Percentiles rank a stretch among this genome's conserved stretches.
phyloP scores from a whole-genome alignment of 2,329 filamentous ascomycete species.

The Fusarium sp. region DNA sequence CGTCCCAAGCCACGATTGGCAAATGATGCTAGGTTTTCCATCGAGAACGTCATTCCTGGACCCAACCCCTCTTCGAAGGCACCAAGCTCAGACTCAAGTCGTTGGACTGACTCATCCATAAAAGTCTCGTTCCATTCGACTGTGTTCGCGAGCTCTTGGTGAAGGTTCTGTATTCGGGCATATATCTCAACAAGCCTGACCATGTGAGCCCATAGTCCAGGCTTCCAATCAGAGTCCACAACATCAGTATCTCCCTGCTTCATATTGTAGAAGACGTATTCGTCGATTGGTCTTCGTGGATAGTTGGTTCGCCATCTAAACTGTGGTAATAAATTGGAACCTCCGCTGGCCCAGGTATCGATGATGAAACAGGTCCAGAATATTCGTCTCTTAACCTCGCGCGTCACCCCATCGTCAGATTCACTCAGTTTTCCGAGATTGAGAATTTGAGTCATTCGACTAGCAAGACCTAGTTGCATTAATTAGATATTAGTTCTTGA shows the following conservation, averaged over 20 bases:
- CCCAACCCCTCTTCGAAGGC: conserved; percentile 42
- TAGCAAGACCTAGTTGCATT: conserved; percentile 40
- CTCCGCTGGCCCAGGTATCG: conserved; percentile 50
- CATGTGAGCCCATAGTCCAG: conserved; percentile 50
- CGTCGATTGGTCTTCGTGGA: conserved; percentile 46
- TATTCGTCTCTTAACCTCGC: conserved; percentile 47
- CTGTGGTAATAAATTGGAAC: conserved; percentile 44
- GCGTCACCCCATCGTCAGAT: conserved; percentile 39
- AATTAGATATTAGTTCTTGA: neutral
- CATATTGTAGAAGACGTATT: conserved; percentile 40
- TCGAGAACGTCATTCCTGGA: conserved; percentile 33
- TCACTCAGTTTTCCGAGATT: conserved; percentile 36
- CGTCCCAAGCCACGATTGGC: conserved; percentile 43
- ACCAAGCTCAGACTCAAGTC: conserved; percentile 34
- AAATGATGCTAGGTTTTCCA: conserved; percentile 44
- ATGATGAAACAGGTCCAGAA: conserved; percentile 51
- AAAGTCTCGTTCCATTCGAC: conserved; percentile 46
- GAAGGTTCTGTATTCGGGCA: conserved; percentile 47
- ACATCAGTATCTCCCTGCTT: conserved; percentile 37
- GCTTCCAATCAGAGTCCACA: conserved; percentile 31
- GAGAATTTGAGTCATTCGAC: conserved; percentile 50
- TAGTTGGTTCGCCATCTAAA: conserved; percentile 34
- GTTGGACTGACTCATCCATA: conserved; percentile 38
- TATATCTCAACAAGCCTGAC: conserved; percentile 48
- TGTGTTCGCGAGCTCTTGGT: conserved; percentile 44